Conservation (phyloP, 108 stramenopile genomes). For the Cyclotella kingstonii region DNA sequence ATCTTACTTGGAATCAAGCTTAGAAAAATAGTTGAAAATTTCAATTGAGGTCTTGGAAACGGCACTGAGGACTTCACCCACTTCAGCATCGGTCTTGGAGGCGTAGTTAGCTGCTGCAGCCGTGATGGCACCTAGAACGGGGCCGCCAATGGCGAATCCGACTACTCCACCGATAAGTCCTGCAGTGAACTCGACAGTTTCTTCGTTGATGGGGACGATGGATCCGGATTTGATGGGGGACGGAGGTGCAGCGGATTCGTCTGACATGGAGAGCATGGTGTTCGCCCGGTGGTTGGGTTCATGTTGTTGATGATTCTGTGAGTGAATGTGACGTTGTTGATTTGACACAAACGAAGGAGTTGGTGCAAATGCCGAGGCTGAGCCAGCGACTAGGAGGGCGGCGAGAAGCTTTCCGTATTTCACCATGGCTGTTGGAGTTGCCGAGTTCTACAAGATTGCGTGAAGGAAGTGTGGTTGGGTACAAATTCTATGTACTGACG, state of each 20-base stretch:
- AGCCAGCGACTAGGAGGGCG: conserved; percentile 32
- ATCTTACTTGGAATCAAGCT: conserved; percentile 86
- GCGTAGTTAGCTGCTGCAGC: conserved; percentile 69
- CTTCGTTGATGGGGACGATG: conserved; percentile 86
- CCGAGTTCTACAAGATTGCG: neutral
- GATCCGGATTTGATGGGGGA: conserved; percentile 26
- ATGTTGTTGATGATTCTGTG: too few relatives aligned
- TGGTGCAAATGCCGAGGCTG: conserved; percentile 40
- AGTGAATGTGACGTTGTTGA: too few relatives aligned
- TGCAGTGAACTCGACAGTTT: conserved; percentile 89
- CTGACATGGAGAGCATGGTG: conserved; percentile 34
- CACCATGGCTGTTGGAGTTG: conserved; percentile 23
- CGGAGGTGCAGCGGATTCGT: conserved; percentile 20
- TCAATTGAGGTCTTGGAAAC: conserved; percentile 86
- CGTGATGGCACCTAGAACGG: conserved; percentile 48
- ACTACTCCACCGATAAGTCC: conserved; percentile 76
- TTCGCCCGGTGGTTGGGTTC: conserved; percentile 5
- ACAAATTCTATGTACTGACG: neutral
- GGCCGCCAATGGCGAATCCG: conserved; percentile 55
- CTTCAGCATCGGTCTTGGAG: conserved; percentile 77
- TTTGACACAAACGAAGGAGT: too few relatives aligned
- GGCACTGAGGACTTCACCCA: conserved; percentile 64
- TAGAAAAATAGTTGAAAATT: conserved; percentile 85
- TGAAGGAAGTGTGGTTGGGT: neutral
- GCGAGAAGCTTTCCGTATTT: conserved; percentile 41